Conservation (phyloP, 257 asterid genomes). For the Solanum verrucosum region DNA sequence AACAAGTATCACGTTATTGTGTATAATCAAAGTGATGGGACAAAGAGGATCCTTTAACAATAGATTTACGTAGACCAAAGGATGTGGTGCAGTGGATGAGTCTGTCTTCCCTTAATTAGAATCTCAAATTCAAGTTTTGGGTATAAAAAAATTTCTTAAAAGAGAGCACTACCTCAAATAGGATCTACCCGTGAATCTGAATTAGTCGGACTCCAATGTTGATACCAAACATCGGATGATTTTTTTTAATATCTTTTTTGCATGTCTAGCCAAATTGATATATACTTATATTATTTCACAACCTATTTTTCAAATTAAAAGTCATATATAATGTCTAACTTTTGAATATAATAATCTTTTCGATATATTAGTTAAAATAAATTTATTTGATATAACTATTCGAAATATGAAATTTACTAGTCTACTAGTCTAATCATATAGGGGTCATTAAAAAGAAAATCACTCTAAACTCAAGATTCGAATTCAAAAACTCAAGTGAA, state of each 20-base stretch:
- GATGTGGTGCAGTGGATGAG: too few species aligned
- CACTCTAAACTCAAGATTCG: not conserved
- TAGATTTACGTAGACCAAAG: not conserved
- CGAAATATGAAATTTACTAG: not conserved
- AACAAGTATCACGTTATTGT: not conserved
- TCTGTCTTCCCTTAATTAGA: too few species aligned
- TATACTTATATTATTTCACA: not conserved
- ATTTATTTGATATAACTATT: not conserved
- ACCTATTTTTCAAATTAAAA: not conserved
- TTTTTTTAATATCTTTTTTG: too few species aligned
- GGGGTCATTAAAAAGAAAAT: not conserved
- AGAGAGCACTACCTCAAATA: too few species aligned
- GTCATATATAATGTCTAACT: too few species aligned
- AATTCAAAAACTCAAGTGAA: not conserved
- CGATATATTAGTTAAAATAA: too few species aligned
- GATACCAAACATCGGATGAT: too few species aligned
- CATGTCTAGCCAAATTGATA: not conserved
- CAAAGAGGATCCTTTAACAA: not conserved
- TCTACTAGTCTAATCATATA: not conserved
- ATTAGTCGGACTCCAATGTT: too few species aligned
- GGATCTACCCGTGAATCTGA: rapidly evolving
- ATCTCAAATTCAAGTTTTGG: too few species aligned
- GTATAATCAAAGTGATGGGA: not conserved
- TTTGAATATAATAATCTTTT: too few species aligned
- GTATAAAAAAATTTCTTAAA: too few species aligned